These are phyloP conservation scores for Penicilliopsis zonata DNA, from an alignment of 495 filamentous ascomycete genomes.

Conservation along the genomic window DNA sequence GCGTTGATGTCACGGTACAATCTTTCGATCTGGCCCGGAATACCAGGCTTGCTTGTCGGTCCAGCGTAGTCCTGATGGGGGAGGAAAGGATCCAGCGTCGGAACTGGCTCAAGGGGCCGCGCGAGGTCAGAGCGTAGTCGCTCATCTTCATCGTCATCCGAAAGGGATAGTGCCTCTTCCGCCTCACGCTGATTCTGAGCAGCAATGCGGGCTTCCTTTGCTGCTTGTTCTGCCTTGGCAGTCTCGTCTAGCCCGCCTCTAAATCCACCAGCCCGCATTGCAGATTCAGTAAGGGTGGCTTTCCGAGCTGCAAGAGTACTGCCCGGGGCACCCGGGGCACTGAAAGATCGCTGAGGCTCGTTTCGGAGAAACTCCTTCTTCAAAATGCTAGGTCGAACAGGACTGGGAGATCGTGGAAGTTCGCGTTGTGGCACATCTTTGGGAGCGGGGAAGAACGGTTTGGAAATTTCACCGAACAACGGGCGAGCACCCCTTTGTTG, in stretches of 20 bases:
- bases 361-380: conserved; percentile 34
- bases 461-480: conserved; percentile 57
- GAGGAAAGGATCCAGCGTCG: conserved; percentile 49
- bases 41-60: conserved; percentile 41
- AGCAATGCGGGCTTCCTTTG: conserved; percentile 18
- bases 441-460: conserved; percentile 45
- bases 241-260: conserved; percentile 12
- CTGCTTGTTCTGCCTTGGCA: conserved; percentile 19
- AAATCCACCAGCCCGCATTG: conserved; percentile 18
- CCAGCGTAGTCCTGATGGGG: conserved; percentile 58
- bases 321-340: conserved; percentile 36
- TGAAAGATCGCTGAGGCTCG: conserved; percentile 43
- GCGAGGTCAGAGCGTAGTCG: conserved; percentile 44
- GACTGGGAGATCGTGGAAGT: conserved; percentile 70
- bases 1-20: conserved; percentile 89
- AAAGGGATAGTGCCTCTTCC: conserved; percentile 30
- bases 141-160: conserved; percentile 54
- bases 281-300: conserved; percentile 23
- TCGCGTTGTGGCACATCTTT: conserved; percentile 29
- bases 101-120: conserved; percentile 37
- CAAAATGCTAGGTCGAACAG: conserved; percentile 43
- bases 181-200: conserved; percentile 21
- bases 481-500: conserved; percentile 16
- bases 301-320: conserved; percentile 27
- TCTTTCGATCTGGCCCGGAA: conserved; percentile 70